These are phyloP conservation scores for Diaporthe eres DNA, from an alignment of 2,329 filamentous ascomycete species.

Conservation along the genomic window DNA sequence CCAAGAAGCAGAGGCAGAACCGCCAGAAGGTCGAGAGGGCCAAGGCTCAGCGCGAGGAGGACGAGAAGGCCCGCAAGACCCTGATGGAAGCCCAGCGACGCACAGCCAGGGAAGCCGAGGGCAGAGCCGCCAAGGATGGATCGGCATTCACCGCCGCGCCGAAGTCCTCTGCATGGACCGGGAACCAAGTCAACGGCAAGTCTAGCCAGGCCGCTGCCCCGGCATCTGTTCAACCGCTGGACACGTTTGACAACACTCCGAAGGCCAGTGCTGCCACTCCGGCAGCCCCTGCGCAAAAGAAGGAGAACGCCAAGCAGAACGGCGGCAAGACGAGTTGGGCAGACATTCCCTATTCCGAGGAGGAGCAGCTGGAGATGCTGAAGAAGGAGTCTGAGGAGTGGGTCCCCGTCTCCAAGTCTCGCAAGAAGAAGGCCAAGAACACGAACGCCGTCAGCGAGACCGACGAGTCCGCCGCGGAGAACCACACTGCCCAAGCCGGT, in stretches of 20 bases:
- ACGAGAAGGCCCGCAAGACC: constrained; percentile 82
- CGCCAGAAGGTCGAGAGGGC: constrained; percentile 87
- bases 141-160: constrained; percentile 66
- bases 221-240: constrained; percentile 65
- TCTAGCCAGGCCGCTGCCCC: constrained; percentile 57
- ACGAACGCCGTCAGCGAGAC: constrained; percentile 50
- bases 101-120: constrained; percentile 84
- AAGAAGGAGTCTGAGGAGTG: constrained; percentile 68
- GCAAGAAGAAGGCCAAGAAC: constrained; percentile 60
- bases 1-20: constrained; percentile 97
- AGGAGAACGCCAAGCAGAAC: constrained; percentile 51
- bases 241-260: constrained; percentile 66
- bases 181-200: constrained; percentile 57
- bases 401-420: constrained; percentile 68
- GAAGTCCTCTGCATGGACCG: constrained; percentile 57
- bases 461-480: constrained; percentile 46
- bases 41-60: constrained; percentile 80
- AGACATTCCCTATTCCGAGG: constrained; percentile 69
- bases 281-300: constrained; percentile 52
- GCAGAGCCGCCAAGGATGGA: constrained; percentile 86
- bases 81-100: constrained; percentile 88
- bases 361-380: constrained; percentile 73
- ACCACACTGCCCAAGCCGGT: constrained; percentile 42
- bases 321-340: constrained; percentile 61
- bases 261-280: constrained; percentile 53